These are phyloP conservation scores for Gossypium lobatum DNA, from an alignment of 441 rosid genomes.

Conservation along the genomic window DNA sequence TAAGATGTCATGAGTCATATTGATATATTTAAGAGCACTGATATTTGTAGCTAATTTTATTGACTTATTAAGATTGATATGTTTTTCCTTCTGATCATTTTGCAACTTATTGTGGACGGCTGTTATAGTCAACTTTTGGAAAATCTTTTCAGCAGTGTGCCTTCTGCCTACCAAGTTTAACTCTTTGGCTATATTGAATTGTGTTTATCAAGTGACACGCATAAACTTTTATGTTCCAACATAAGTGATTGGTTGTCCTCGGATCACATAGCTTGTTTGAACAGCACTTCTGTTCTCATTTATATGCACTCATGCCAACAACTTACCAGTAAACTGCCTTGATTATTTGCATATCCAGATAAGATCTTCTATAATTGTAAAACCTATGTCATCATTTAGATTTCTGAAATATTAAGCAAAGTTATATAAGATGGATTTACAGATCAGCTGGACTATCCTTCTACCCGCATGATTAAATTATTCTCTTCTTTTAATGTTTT, in stretches of 20 bases:
- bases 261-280: background rate
- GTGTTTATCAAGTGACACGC: background rate
- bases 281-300: background rate
- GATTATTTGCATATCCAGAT: background rate
- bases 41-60: background rate
- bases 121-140: background rate
- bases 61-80: background rate
- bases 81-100: background rate
- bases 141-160: background rate
- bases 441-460: background rate
- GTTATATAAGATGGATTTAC: background rate
- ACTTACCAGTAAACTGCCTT: background rate
- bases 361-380: constrained; percentile 2
- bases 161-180: background rate
- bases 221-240: background rate
- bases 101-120: background rate
- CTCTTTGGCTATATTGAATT: background rate
- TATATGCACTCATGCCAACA: background rate
- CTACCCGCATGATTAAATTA: background rate
- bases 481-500: background rate
- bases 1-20: background rate
- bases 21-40: background rate
- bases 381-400: background rate
- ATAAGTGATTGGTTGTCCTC: background rate
- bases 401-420: background rate